Base-by-base conservation (phyloP, 2,329 filamentous ascomycete genomes). In the Cryphonectria japonica region DNA sequence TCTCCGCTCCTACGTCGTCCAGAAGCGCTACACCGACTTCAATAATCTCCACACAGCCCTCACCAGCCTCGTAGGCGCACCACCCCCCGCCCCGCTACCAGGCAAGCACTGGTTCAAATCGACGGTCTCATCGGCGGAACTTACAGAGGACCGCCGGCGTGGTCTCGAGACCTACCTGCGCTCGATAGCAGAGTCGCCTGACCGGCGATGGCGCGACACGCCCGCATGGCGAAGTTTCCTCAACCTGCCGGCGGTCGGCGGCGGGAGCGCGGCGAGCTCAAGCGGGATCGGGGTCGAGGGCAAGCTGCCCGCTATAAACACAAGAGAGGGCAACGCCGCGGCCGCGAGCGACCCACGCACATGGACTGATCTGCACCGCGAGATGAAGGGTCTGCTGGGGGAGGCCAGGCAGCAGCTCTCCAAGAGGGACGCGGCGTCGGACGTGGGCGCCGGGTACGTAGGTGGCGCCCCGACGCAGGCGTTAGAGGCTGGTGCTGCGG, bases 1-100 rank as follows among this genome's bases (percentile, higher is more conserved):
- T 0, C 86, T 95, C 19, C 89, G 92, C 64, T 92, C 92, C 5
- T 92, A 91, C 76, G 91, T 92, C 74, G 85, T 94, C 6, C 89
- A 91, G 77, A 95, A 95, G 81, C 92, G 93, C 76, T 97, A 95
- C 84, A 93, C 91, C 68, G 93, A 96, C 78, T 96, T 96, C 78
- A 83, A 84, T 69, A 79, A 85, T 63, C 88, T 97, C 22, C 89
- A 96, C 81, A 80, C 83, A 41, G 81, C 86, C 4, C 86, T 97
- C 11, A 84, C 85, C 29, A 82, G 86, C 57, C 83, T 89, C 66
- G 87, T 91, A 70, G 89, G 89, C 75, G 78, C 83, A 32, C 80
- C 91, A 29, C 92, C 93, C 9, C 93, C 93, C 0, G 83, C 84
- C 0, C 82, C 91, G 0, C 84, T 95, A 1, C 93, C 93, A 0